Conservation (phyloP, 495 filamentous ascomycete genomes). For the Lophiotrema nucula region DNA sequence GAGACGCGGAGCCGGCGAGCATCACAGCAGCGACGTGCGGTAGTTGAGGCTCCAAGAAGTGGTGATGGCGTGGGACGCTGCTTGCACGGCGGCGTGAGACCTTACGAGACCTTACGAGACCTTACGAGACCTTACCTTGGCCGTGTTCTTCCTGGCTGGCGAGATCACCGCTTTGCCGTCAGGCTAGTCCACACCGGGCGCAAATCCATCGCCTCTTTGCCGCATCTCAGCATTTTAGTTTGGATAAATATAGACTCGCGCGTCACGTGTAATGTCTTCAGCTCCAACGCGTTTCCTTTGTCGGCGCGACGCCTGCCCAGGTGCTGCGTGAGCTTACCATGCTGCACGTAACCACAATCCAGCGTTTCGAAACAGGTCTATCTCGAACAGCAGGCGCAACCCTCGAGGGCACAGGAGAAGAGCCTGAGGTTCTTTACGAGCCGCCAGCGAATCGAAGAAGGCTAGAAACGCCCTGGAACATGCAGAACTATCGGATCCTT, state of each 20-base stretch:
- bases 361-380: not conserved
- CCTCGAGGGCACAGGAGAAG: conserved; percentile 1
- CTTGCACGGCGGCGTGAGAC: conserved; percentile 3
- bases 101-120: too few relatives aligned
- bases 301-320: not conserved
- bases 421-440: not conserved
- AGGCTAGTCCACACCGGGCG: not conserved
- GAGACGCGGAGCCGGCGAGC: not conserved
- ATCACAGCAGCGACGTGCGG: not conserved
- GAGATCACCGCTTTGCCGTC: not conserved
- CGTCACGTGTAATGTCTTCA: conserved; percentile 5
- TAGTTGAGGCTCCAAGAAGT: not conserved
- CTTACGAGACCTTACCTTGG: too few relatives aligned
- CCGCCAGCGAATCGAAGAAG: conserved; percentile 17
- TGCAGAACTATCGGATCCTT: conserved; percentile 18
- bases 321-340: not conserved
- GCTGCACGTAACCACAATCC: not conserved
- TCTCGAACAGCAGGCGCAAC: conserved; percentile 1
- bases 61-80: not conserved
- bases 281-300: too few relatives aligned
- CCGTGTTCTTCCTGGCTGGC: not conserved
- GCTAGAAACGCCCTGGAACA: conserved; percentile 14
- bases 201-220: conserved; percentile 1
- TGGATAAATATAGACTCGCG: not conserved
- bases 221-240: not conserved